phyloP scores from a whole-genome alignment of 2,329 filamentous ascomycete genomes.

The Teratosphaeria epicoccoides region DNA sequence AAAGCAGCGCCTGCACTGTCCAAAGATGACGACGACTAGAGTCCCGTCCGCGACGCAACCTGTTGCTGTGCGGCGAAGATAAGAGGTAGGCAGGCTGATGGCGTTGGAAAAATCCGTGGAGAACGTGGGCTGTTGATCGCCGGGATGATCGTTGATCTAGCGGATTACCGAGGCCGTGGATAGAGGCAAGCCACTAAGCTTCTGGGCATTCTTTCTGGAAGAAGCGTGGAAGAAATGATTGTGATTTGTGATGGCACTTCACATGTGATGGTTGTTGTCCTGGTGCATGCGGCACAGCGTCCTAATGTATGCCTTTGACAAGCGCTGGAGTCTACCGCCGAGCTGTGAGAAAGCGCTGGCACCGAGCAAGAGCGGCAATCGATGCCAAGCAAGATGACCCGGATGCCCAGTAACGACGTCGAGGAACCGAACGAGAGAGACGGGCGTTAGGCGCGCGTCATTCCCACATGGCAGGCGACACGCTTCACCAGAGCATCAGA shows the following conservation, averaged over 20 bases:
- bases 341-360: neutral
- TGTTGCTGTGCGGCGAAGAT: neutral
- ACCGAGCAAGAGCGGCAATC: neutral
- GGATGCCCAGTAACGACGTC: neutral
- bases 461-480: neutral
- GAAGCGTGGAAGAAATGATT: neutral
- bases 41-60: neutral
- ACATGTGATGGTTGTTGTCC: neutral
- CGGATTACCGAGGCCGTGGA: neutral
- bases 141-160: neutral
- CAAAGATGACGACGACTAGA: neutral
- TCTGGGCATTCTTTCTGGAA: neutral
- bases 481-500: neutral
- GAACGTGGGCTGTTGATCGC: neutral
- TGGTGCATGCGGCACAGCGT: neutral
- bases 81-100: neutral
- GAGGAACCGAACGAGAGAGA: neutral
- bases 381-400: neutral
- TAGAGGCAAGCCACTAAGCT: neutral
- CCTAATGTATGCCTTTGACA: neutral
- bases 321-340: neutral
- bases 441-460: neutral
- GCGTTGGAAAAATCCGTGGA: neutral
- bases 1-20: neutral
- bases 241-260: neutral